Evolutionary conservation across 1,284 basidiomycete genomes (phyloP).

Genomic region (Pseudozyma sp.): DNA sequence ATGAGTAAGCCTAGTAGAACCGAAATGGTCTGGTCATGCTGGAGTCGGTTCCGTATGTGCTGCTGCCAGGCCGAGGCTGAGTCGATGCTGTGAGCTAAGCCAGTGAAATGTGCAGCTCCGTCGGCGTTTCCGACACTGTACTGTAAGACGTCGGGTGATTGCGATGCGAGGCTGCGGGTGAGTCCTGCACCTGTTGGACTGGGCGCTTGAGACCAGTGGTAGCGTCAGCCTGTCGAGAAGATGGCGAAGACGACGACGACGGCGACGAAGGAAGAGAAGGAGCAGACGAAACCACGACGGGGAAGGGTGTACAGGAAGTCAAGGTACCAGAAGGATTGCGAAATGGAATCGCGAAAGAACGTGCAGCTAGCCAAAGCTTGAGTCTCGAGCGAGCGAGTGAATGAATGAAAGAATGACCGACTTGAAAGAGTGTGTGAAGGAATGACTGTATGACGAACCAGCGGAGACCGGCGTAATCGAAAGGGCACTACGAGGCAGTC

Average conservation of each 20-base stretch:
- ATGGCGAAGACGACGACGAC: not conserved
- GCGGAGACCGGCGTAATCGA: conserved; percentile 11
- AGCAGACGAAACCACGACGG: not conserved
- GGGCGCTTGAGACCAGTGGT: not conserved
- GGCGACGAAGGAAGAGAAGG: not conserved
- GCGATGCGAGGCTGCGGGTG: no score
- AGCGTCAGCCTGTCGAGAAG: not conserved
- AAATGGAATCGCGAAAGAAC: not conserved
- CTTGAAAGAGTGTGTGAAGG: no score
- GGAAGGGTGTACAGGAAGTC: not conserved
- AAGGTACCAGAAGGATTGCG: not conserved
- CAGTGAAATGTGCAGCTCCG: not conserved
- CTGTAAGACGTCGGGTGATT: not conserved
- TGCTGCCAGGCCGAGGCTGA: not conserved
- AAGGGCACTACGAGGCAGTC: not conserved
- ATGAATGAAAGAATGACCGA: not conserved
- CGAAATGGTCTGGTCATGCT: conserved; percentile 7
- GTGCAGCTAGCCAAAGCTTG: not conserved
- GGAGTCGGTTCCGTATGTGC: not conserved
- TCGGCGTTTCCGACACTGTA: no score
- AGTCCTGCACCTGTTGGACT: not conserved
- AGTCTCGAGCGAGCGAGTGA: not conserved
- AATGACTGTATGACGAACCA: conserved; percentile 1
- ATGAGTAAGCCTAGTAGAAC: not conserved
- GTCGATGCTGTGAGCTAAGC: not conserved